These are phyloP conservation scores for Volvox carteri DNA, from an alignment of 163 green algal genomes.

Conservation along the genomic window DNA sequence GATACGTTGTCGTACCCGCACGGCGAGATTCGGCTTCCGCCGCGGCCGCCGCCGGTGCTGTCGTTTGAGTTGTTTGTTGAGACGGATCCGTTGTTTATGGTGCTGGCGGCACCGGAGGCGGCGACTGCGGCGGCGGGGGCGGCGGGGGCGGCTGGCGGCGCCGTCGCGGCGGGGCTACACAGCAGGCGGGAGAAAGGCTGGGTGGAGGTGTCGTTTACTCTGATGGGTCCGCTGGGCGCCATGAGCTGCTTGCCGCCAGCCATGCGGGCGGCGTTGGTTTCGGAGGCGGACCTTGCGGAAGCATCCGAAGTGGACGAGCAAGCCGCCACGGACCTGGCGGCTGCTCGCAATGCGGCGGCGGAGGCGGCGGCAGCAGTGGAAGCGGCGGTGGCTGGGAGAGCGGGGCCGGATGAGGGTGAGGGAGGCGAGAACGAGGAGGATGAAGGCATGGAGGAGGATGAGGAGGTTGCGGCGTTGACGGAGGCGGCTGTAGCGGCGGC, in stretches of 20 bases:
- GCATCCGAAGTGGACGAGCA: not conserved
- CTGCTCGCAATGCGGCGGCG: not conserved
- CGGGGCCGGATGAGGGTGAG: not conserved
- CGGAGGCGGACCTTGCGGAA: not conserved
- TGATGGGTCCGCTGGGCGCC: conserved; percentile 15
- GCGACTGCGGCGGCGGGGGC: not conserved
- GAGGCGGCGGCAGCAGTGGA: not conserved
- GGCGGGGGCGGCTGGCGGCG: not conserved
- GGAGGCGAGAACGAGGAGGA: too few species aligned
- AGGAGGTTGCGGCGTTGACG: not conserved
- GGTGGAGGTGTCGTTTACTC: conserved; percentile 48
- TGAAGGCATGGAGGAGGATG: too few species aligned
- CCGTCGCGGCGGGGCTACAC: not conserved
- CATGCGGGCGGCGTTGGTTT: not conserved
- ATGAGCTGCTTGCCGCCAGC: conserved; percentile 46
- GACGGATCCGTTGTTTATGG: conserved; percentile 8
- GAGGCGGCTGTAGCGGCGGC: not conserved
- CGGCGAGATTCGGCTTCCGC: conserved; percentile 3
- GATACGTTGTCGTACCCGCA: conserved; percentile 44
- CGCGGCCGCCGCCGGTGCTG: not conserved
- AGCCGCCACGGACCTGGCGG: not conserved
- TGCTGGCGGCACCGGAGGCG: not conserved
- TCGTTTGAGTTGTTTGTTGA: conserved; percentile 21
- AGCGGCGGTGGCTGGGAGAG: not conserved
- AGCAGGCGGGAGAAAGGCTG: conserved; percentile 4